Evolutionary conservation across 371 early-diverging fungal species (phyloP).

Genomic region (Zychaea mexicana): DNA sequence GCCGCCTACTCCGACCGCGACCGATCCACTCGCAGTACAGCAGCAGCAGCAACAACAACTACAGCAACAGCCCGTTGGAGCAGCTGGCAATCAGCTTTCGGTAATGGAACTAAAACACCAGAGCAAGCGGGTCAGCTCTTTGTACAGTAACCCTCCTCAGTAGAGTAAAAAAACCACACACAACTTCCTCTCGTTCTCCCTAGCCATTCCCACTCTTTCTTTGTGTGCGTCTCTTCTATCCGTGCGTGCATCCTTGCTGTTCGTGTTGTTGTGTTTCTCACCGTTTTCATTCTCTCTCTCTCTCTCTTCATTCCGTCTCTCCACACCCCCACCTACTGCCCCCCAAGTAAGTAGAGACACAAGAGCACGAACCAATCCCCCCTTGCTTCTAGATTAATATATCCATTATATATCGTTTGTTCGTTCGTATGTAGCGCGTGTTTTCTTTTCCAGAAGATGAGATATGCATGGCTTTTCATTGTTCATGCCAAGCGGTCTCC

Average conservation of each 20-base stretch:
- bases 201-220: no score
- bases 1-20: neutral
- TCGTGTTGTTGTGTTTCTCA: neutral
- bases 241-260: neutral
- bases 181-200: neutral
- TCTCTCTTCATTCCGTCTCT: neutral
- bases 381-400: neutral
- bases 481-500: no score
- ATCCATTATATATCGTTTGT: neutral
- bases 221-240: no score
- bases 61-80: constrained; percentile 3
- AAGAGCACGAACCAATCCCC: no score
- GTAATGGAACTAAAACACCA: constrained; percentile 2
- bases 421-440: no score
- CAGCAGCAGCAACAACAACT: constrained; percentile 1
- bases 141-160: constrained; percentile 7
- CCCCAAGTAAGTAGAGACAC: no score
- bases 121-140: constrained; percentile 21
- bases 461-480: no score
- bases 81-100: constrained; percentile 1
- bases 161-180: neutral
- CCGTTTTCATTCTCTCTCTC: constrained; percentile 2
- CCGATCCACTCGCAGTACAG: neutral
- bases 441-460: no score
- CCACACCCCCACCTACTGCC: neutral